These are phyloP conservation scores for Teunomyces lycoperdinae DNA, from an alignment of 805 yeast genomes.

Conservation along the genomic window DNA sequence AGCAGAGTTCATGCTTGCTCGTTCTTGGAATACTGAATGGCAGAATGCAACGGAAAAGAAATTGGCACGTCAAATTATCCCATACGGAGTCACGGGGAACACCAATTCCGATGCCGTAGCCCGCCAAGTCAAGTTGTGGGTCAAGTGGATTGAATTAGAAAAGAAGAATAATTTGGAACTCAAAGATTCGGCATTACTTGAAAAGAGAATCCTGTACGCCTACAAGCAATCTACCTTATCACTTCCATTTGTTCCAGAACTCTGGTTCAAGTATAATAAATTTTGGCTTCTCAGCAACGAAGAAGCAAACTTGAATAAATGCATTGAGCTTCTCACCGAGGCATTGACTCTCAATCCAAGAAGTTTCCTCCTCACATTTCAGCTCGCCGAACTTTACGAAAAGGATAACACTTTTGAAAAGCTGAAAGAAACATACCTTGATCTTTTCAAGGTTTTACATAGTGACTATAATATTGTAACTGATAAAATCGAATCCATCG, in stretches of 20 bases:
- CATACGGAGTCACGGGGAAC: conserved; percentile 20
- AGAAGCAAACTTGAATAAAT: conserved; percentile 38
- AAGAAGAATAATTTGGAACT: conserved; percentile 63
- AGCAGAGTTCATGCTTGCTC: conserved; percentile 81
- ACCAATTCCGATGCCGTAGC: conserved; percentile 15
- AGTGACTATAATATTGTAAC: conserved; percentile 30
- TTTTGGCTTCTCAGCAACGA: conserved; percentile 31
- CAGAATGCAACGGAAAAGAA: conserved; percentile 50
- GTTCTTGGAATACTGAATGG: conserved; percentile 74
- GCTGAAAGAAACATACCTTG: conserved; percentile 49
- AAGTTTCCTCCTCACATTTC: conserved; percentile 64
- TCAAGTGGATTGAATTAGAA: conserved; percentile 79
- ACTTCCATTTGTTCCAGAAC: conserved; percentile 63
- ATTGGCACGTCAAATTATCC: conserved; percentile 41
- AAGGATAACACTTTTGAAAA: conserved; percentile 47
- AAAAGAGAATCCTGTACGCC: conserved; percentile 64
- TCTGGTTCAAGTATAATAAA: conserved; percentile 67
- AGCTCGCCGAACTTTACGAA: conserved; percentile 70
- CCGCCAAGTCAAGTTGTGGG: conserved; percentile 58
- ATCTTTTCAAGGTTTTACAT: conserved; percentile 47
- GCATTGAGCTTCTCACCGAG: conserved; percentile 48
- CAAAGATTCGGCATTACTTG: conserved; percentile 42
- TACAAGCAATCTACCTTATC: conserved; percentile 65
- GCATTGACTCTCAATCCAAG: conserved; percentile 66
- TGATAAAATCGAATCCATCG: conserved; percentile 20